phyloP scores from a whole-genome alignment of 345 rosid species.

The Microthlaspi erraticum region DNA sequence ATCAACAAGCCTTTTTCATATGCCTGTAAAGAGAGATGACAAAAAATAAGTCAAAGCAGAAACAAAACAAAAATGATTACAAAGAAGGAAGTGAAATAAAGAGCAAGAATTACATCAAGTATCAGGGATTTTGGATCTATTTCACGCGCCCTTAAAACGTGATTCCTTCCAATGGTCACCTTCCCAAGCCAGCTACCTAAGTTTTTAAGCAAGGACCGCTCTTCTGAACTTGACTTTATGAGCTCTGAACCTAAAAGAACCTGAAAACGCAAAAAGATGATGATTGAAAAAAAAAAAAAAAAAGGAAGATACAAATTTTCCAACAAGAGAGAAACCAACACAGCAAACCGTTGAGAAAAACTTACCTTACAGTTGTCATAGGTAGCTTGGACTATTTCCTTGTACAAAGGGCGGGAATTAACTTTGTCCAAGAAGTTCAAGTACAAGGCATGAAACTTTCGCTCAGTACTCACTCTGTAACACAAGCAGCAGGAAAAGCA shows the following conservation, averaged over 20 bases:
- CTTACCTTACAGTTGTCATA: conserved; percentile 91
- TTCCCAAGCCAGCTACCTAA: conserved; percentile 96
- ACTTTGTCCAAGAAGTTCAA: conserved; percentile 83
- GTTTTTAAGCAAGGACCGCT: conserved; percentile 81
- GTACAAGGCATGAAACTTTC: conserved; percentile 87
- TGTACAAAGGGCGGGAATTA: conserved; percentile 64
- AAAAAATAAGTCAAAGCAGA: background rate
- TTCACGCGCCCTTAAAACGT: conserved; percentile 81
- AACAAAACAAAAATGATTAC: background rate
- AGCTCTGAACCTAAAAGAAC: conserved; percentile 89
- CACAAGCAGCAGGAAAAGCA: conserved; percentile 5
- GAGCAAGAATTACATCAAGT: conserved; percentile 57
- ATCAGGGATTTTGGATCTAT: conserved; percentile 91
- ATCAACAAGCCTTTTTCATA: conserved; percentile 91
- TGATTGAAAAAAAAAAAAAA: too few species aligned
- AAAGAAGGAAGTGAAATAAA: background rate
- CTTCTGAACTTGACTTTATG: conserved; percentile 86
- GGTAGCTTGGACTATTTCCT: conserved; percentile 73
- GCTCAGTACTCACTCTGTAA: conserved; percentile 83
- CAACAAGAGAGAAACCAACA: background rate
- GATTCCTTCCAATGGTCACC: conserved; percentile 84
- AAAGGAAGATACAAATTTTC: background rate
- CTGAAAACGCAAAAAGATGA: conserved; percentile 43
- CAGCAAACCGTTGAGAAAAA: background rate
- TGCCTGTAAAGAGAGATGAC: conserved; percentile 54